Percentiles rank a stretch among this genome's conserved stretches.
phyloP scores from a whole-genome alignment of 352 stramenopile species.

The Elongisporangium prolatum region DNA sequence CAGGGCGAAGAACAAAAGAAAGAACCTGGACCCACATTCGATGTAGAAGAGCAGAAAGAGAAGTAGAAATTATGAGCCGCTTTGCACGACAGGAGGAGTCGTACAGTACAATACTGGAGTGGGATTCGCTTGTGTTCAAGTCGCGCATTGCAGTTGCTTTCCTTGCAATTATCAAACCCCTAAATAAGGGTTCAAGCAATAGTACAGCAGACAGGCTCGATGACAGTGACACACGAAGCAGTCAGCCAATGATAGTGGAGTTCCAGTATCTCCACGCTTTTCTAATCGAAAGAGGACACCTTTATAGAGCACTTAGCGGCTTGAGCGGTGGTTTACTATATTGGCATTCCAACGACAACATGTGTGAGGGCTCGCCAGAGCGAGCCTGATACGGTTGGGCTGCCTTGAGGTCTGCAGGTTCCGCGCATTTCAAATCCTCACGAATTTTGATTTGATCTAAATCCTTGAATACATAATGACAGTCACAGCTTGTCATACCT shows the following conservation, averaged over 20 bases:
- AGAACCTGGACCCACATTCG: neutral
- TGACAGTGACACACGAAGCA: neutral
- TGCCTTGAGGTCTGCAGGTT: no score
- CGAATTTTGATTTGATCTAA: neutral
- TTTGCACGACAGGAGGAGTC: neutral
- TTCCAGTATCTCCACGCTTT: neutral
- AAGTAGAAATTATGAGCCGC: neutral
- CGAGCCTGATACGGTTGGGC: no score
- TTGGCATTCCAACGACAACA: neutral
- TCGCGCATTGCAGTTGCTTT: neutral
- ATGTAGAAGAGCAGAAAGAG: neutral
- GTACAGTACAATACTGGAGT: neutral
- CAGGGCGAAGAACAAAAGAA: neutral
- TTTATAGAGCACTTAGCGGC: neutral
- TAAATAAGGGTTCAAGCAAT: neutral
- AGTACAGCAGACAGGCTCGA: neutral
- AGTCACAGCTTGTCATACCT: no score
- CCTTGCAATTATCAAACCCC: neutral
- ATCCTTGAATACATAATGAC: neutral
- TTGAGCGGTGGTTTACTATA: neutral
- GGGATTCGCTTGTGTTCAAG: neutral
- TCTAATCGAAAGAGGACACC: neutral
- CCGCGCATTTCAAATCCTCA: neutral
- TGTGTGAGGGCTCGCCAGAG: neutral
- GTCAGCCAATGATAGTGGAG: neutral